phyloP scores from a whole-genome alignment of 2,329 filamentous ascomycete genomes.

The Emergomyces orientalis region DNA sequence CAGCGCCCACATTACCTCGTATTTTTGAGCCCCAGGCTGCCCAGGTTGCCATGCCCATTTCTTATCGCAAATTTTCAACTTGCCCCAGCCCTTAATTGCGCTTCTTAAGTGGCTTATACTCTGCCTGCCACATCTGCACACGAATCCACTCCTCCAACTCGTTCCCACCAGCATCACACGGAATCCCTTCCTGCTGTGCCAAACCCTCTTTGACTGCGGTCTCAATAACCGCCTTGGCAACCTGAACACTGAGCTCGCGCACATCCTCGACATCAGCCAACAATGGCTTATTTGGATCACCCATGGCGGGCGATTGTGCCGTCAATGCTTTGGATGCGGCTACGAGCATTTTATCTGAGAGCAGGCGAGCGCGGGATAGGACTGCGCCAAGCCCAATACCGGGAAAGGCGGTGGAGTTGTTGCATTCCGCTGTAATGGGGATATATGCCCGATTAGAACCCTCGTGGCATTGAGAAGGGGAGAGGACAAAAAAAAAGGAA shows the following conservation, averaged over 20 bases:
- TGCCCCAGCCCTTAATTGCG: background rate
- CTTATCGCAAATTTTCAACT: background rate
- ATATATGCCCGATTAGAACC: slow-evolving; percentile 1
- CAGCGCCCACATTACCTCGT: background rate
- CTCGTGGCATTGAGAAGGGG: too few relatives aligned
- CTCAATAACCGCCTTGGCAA: slow-evolving; percentile 66
- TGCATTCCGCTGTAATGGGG: slow-evolving; percentile 62
- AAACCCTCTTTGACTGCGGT: slow-evolving; percentile 61
- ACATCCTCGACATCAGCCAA: slow-evolving; percentile 69
- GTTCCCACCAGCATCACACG: slow-evolving; percentile 28
- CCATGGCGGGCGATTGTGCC: slow-evolving; percentile 59
- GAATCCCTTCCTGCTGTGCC: slow-evolving; percentile 57
- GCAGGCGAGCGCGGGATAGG: slow-evolving; percentile 54
- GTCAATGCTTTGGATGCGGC: slow-evolving; percentile 68
- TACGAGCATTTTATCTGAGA: slow-evolving; percentile 73
- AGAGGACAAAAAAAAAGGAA: background rate
- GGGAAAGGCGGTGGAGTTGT: slow-evolving; percentile 78
- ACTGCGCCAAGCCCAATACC: slow-evolving; percentile 75
- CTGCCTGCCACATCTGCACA: slow-evolving; percentile 36
- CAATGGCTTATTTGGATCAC: slow-evolving; percentile 55
- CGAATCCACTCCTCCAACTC: slow-evolving; percentile 34
- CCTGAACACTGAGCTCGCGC: slow-evolving; percentile 64
- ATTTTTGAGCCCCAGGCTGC: background rate
- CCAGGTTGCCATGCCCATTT: background rate
- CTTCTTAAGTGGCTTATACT: slow-evolving; percentile 26